Evolutionary conservation across 2,329 filamentous ascomycete species (phyloP), one percentile per base, ranked within the genome.

Genomic region (Fusarium tjaetaba): DNA sequence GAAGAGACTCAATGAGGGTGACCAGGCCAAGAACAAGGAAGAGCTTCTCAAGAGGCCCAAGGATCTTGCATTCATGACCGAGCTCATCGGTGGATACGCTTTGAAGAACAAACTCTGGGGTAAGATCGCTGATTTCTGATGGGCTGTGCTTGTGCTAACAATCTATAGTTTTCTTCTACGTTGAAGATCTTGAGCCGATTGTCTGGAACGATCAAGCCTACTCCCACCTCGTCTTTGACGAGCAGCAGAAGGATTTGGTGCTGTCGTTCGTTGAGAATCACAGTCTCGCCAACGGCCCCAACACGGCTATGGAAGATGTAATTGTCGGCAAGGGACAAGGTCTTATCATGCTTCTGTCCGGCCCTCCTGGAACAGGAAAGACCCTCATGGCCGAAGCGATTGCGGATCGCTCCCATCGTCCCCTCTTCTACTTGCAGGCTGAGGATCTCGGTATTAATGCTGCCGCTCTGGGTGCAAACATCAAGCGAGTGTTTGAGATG

Each of bases 181-280:
- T 85, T 32, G 83, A 86, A 43, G 82, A 86, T 55, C 80, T 86
- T 65, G 74, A 79, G 43, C 81, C 82, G 7, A 78, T 86, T 51
- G 56, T 76, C 11, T 86, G 85, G 85, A 86, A 87, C 71, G 81
- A 83, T 65, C 74, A 81, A 11, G 85, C 85, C 0, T 87, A 82
- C 70, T 81, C 82, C 6, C 83, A 86, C 48, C 80, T 87, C 10
- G 85, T 87, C 8, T 86, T 86, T 71, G 82, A 85, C 46, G 82
- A 85, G 36, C 80, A 85, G 65, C 84, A 86, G 41, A 87, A 87
- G 73, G 84, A 86, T 38, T 71, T 87, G 13, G 81, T 87, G 3
- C 76, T 86, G 22, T 85, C 85, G 4, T 86, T 86, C 74, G 85
- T 87, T 8, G 83, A 86, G 66, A 85, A 82, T 69, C 85, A 87